Evolutionary conservation across 2,329 filamentous ascomycete species (phyloP).

Genomic region (Thelonectria discophora): DNA sequence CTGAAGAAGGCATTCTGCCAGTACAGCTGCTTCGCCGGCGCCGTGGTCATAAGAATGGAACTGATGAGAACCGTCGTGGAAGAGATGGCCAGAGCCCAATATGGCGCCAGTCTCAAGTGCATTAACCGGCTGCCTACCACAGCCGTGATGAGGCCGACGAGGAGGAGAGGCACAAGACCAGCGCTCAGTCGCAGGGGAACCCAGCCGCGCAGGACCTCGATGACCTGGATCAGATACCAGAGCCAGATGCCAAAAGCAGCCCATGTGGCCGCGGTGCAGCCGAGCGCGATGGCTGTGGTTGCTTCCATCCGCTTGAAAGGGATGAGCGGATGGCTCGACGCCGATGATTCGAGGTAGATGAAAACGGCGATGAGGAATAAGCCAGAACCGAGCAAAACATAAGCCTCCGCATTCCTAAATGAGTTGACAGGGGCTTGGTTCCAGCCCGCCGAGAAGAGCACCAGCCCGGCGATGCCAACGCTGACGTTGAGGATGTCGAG

Average conservation of each 20-base stretch:
- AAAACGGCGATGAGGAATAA: conserved; percentile 23
- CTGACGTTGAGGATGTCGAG: conserved; percentile 32
- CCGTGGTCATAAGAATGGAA: conserved; percentile 37
- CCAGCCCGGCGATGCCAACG: conserved; percentile 28
- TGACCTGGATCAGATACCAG: conserved; percentile 40
- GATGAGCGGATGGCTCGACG: conserved; percentile 36
- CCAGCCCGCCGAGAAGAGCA: conserved; percentile 39
- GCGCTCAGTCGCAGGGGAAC: conserved; percentile 32
- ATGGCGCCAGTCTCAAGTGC: conserved; percentile 30
- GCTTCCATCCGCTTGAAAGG: conserved; percentile 35
- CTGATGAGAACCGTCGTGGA: conserved; percentile 32
- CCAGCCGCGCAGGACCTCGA: conserved; percentile 38
- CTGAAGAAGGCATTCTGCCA: conserved; percentile 41
- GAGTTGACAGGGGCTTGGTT: conserved; percentile 36
- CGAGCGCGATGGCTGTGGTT: conserved; percentile 28
- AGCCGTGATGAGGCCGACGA: conserved; percentile 30
- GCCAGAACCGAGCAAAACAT: conserved; percentile 35
- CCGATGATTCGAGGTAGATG: conserved; percentile 30
- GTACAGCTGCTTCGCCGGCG: conserved; percentile 36
- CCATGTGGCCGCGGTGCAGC: conserved; percentile 33
- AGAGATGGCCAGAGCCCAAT: conserved; percentile 30
- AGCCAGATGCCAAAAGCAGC: conserved; percentile 39
- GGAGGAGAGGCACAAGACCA: conserved; percentile 35
- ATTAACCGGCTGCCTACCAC: conserved; percentile 31
- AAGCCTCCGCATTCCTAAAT: conserved; percentile 29